Percentiles rank a stretch among this genome's conserved stretches.
phyloP scores from a whole-genome alignment of 495 filamentous ascomycete genomes.

The Chlorociboria aeruginascens region DNA sequence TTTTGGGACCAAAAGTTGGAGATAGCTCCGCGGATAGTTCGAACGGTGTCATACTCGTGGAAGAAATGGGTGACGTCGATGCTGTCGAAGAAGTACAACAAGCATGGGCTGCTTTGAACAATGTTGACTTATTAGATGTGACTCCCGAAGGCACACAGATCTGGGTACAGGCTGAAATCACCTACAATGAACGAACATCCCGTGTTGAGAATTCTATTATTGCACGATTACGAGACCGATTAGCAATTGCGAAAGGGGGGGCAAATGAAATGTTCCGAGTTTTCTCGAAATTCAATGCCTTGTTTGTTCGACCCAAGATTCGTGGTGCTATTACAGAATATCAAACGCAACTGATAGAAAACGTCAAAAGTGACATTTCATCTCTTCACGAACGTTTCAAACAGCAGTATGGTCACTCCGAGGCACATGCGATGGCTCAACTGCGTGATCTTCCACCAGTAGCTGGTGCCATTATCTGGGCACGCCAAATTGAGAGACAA shows the following conservation, averaged over 20 bases:
- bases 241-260: slow-evolving; percentile 78
- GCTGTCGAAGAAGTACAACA: slow-evolving; percentile 94
- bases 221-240: slow-evolving; percentile 78
- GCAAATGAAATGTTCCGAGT: slow-evolving; percentile 99
- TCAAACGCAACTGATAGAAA: slow-evolving; percentile 92
- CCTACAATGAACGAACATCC: slow-evolving; percentile 92
- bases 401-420: slow-evolving; percentile 94
- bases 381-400: slow-evolving; percentile 94
- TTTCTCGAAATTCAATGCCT: slow-evolving; percentile 98
- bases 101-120: slow-evolving; percentile 83
- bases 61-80: slow-evolving; percentile 95
- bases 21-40: slow-evolving; percentile 34
- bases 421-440: slow-evolving; percentile 95
- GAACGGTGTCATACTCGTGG: slow-evolving; percentile 59
- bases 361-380: slow-evolving; percentile 89
- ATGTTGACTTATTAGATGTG: slow-evolving; percentile 91
- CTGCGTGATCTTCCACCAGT: slow-evolving; percentile 90
- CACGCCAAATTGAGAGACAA: slow-evolving; percentile 89
- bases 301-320: slow-evolving; percentile 96
- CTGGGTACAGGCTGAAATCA: slow-evolving; percentile 86
- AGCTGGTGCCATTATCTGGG: slow-evolving; percentile 94
- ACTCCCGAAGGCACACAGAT: slow-evolving; percentile 74
- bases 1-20: slow-evolving; percentile 61
- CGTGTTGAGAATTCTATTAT: slow-evolving; percentile 99
- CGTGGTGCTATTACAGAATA: slow-evolving; percentile 95